Percentiles rank a stretch among this genome's conserved stretches.
Evolutionary conservation across 805 yeast genomes (phyloP).

Genomic region (Metschnikowia orientalis): DNA sequence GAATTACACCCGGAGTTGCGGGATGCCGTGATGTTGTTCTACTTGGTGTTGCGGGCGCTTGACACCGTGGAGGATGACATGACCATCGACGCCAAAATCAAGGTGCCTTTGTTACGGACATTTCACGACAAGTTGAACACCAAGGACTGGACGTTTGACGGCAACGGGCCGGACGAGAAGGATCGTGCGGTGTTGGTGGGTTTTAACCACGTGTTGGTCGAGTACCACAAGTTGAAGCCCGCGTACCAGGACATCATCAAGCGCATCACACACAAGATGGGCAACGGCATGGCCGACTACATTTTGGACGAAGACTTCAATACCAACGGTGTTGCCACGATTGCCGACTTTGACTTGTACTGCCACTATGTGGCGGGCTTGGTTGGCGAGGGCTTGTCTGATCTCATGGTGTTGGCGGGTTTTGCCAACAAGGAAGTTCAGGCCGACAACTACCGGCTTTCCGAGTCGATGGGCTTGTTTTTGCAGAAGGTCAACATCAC

Average conservation of each 20-base stretch:
- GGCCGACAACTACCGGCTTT: conserved; percentile 50
- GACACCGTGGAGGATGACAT: conserved; percentile 97
- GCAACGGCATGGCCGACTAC: conserved; percentile 97
- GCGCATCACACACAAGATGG: conserved; percentile 82
- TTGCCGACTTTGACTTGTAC: conserved; percentile 81
- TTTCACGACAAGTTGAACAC: conserved; percentile 62
- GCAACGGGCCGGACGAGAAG: conserved; percentile 68
- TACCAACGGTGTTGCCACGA: conserved; percentile 69
- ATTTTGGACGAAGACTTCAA: conserved; percentile 74
- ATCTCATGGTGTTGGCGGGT: conserved; percentile 68
- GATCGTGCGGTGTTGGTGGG: conserved; percentile 80
- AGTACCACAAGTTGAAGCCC: conserved; percentile 68
- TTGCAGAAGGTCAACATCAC: conserved; percentile 94
- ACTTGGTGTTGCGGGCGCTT: conserved; percentile 79
- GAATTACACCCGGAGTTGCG: conserved; percentile 89
- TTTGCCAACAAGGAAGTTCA: conserved; percentile 55
- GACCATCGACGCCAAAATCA: conserved; percentile 67
- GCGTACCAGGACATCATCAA: conserved; percentile 74
- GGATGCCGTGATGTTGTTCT: conserved; percentile 76
- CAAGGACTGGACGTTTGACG: conserved; percentile 78
- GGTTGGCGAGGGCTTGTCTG: conserved; percentile 93
- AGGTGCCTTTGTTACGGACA: conserved; percentile 66
- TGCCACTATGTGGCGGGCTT: conserved; percentile 98
- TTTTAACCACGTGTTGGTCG: conserved; percentile 64
- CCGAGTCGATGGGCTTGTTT: conserved; percentile 90